Evolutionary conservation across 768 basidiomycete genomes (phyloP).

Genomic region (Pisolithus orientalis): DNA sequence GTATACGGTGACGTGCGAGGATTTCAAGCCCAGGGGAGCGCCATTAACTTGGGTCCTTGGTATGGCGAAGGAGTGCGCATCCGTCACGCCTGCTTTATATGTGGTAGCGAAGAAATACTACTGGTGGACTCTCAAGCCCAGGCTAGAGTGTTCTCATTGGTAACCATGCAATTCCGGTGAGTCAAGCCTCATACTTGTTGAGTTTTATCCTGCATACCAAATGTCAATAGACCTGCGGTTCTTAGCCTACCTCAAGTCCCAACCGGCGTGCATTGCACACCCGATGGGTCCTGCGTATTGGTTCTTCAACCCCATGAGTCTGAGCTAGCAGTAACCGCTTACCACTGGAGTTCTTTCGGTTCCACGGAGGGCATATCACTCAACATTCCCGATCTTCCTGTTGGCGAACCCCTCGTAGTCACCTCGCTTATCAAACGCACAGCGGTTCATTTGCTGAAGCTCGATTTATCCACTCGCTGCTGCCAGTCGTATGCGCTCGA

Average conservation of each 20-base stretch:
- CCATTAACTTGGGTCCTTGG: slow-evolving; percentile 39
- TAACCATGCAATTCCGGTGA: slow-evolving; percentile 49
- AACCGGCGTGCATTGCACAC: slow-evolving; percentile 35
- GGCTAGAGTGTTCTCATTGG: slow-evolving; percentile 48
- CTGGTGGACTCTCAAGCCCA: slow-evolving; percentile 39
- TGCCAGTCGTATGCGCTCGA: slow-evolving; percentile 41
- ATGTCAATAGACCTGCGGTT: slow-evolving; percentile 35
- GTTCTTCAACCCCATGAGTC: slow-evolving; percentile 21
- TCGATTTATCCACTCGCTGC: slow-evolving; percentile 27
- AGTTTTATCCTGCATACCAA: background rate
- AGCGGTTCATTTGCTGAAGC: slow-evolving; percentile 36
- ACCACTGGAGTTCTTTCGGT: slow-evolving; percentile 56
- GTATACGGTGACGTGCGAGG: slow-evolving; percentile 40
- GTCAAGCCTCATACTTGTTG: background rate
- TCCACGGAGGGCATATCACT: slow-evolving; percentile 39
- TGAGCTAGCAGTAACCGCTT: slow-evolving; percentile 28
- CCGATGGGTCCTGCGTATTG: slow-evolving; percentile 50
- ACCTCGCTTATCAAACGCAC: slow-evolving; percentile 42
- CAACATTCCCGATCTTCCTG: slow-evolving; percentile 22
- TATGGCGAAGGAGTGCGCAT: slow-evolving; percentile 30
- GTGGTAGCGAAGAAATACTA: slow-evolving; percentile 46
- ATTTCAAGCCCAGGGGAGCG: slow-evolving; percentile 33
- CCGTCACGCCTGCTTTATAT: slow-evolving; percentile 36
- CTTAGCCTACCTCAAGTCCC: slow-evolving; percentile 34
- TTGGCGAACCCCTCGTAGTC: slow-evolving; percentile 20